Conservation (phyloP, 352 stramenopile species). For the Thraustochytrium sp. region DNA sequence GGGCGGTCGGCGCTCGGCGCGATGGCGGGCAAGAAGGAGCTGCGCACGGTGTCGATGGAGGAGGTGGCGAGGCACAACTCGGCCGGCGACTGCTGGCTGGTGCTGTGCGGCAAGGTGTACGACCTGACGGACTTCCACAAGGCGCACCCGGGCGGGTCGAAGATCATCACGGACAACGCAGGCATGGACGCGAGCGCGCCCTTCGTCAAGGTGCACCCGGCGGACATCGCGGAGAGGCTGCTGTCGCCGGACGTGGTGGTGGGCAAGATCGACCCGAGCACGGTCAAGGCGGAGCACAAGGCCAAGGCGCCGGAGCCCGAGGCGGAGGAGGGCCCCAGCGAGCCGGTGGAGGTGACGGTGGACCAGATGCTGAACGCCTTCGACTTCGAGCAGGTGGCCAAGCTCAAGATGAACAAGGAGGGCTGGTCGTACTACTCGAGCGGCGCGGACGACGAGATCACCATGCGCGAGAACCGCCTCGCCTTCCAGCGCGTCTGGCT, state of each 20-base stretch:
- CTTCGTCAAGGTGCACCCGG: conserved; percentile 39
- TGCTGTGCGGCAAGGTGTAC: conserved; percentile 65
- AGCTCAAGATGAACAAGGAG: conserved; percentile 80
- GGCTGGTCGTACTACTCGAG: conserved; percentile 83
- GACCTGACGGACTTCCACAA: conserved; percentile 42
- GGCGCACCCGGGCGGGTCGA: conserved; percentile 33
- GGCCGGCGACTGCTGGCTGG: conserved; percentile 89
- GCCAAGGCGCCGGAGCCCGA: neutral
- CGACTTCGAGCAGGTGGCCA: conserved; percentile 78
- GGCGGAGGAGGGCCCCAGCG: neutral
- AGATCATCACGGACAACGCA: conserved; percentile 17
- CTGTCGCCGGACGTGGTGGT: conserved; percentile 28
- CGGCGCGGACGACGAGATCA: conserved; percentile 85
- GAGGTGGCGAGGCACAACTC: conserved; percentile 91
- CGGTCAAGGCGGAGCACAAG: neutral
- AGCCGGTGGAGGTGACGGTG: neutral
- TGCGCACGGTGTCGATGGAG: conserved; percentile 52
- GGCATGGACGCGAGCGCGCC: conserved; percentile 28
- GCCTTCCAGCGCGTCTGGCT: conserved; percentile 86
- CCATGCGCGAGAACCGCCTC: conserved; percentile 61
- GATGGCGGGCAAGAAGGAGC: neutral
- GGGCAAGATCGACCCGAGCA: conserved; percentile 21
- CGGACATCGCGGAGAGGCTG: conserved; percentile 17
- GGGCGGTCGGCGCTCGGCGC: too few relatives aligned
- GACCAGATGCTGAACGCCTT: conserved; percentile 65